Conservation (phyloP, 768 basidiomycete genomes). For the Sarcodon sp. region DNA sequence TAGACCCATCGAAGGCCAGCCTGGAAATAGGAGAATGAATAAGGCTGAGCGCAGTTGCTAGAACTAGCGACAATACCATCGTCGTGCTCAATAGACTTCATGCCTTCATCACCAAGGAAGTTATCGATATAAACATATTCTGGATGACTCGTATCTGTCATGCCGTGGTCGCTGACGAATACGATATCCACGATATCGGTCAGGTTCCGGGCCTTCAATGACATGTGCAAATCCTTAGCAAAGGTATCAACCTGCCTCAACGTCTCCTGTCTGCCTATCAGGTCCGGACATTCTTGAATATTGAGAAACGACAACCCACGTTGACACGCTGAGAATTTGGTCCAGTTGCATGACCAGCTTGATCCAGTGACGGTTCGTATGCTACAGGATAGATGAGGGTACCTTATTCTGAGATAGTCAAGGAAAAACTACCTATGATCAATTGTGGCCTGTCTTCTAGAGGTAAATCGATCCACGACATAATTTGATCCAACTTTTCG, state of each 20-base stretch:
- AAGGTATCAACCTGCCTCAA: conserved; percentile 62
- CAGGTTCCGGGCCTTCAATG: conserved; percentile 59
- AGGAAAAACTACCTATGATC: conserved; percentile 44
- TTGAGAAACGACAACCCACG: conserved; percentile 25
- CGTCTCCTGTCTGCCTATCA: conserved; percentile 31
- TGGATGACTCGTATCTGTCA: conserved; percentile 78
- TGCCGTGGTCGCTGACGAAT: conserved; percentile 88
- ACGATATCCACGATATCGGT: conserved; percentile 77
- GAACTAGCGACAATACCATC: conserved; percentile 32
- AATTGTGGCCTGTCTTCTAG: conserved; percentile 61
- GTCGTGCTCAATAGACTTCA: conserved; percentile 49
- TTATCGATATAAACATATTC: conserved; percentile 73
- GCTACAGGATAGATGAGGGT: conserved; percentile 22
- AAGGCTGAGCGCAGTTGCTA: neutral
- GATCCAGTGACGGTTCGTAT: conserved; percentile 79
- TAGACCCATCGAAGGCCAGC: conserved; percentile 86
- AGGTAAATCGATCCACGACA: conserved; percentile 76
- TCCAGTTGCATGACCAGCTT: conserved; percentile 66
- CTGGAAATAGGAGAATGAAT: conserved; percentile 13
- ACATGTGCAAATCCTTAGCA: conserved; percentile 51
- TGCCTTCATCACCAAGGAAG: conserved; percentile 54
- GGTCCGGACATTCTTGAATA: neutral
- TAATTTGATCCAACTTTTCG: conserved; percentile 65
- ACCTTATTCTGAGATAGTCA: conserved; percentile 4
- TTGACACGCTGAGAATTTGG: conserved; percentile 62